phyloP scores from a whole-genome alignment of 2,329 filamentous ascomycete species.

The Ilyonectria mors-panacis region DNA sequence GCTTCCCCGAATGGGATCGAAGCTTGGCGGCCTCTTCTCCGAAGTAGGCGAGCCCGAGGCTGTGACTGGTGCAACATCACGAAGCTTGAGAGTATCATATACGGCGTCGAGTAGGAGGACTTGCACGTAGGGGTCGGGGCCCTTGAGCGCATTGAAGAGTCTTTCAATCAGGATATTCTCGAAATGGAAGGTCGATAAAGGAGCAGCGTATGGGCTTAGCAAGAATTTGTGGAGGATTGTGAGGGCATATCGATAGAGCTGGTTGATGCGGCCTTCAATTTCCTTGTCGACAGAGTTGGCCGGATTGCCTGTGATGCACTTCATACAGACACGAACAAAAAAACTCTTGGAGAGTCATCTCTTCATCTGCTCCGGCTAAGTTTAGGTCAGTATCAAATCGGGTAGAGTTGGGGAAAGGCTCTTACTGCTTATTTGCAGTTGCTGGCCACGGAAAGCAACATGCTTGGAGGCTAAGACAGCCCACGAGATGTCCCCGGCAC shows the following conservation, averaged over 20 bases:
- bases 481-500: slow-evolving; percentile 78
- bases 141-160: slow-evolving; percentile 72
- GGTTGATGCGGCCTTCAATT: slow-evolving; percentile 65
- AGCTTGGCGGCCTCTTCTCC: slow-evolving; percentile 62
- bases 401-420: neutral
- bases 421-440: slow-evolving; percentile 66
- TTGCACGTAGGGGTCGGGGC: slow-evolving; percentile 79
- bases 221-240: slow-evolving; percentile 80
- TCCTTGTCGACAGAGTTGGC: slow-evolving; percentile 42
- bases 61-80: slow-evolving; percentile 60
- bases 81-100: slow-evolving; percentile 79
- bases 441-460: slow-evolving; percentile 47
- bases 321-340: slow-evolving; percentile 77
- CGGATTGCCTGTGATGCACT: slow-evolving; percentile 64
- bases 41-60: slow-evolving; percentile 60
- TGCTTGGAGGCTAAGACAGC: slow-evolving; percentile 75
- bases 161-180: slow-evolving; percentile 80
- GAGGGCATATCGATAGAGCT: slow-evolving; percentile 80
- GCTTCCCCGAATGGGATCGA: slow-evolving; percentile 59
- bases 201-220: slow-evolving; percentile 71
- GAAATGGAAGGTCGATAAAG: slow-evolving; percentile 75
- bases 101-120: slow-evolving; percentile 85
- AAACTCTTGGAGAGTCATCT: slow-evolving; percentile 76
- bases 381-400: slow-evolving; percentile 37
- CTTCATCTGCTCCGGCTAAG: slow-evolving; percentile 65